A percentile compares a stretch with the other conserved stretches of the same genome.
Conservation (phyloP, 306 rosid species). For the Gastrolobium bilobum region DNA sequence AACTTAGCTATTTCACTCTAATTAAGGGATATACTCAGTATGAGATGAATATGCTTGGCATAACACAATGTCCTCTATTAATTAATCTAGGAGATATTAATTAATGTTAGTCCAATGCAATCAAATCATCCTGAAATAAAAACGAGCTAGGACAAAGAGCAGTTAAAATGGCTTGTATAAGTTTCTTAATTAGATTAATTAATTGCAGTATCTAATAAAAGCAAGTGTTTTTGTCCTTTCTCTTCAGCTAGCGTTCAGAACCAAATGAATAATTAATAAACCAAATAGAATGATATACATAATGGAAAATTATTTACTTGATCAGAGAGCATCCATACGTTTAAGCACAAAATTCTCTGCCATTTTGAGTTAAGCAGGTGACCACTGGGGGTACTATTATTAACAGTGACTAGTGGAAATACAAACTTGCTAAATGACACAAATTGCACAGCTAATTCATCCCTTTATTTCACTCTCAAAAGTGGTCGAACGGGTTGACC, state of each 20-base stretch:
- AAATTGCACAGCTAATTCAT: neutral
- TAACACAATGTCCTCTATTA: neutral
- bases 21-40: too few relatives aligned
- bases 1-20: too few relatives aligned
- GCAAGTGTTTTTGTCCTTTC: slow-evolving; percentile 36
- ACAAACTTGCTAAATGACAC: slow-evolving; percentile 29
- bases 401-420: slow-evolving; percentile 36
- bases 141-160: neutral
- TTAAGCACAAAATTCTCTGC: slow-evolving; percentile 36
- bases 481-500: slow-evolving; percentile 45
- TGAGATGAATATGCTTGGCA: neutral
- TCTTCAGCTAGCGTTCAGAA: slow-evolving; percentile 37
- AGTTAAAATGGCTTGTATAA: slow-evolving; percentile 12
- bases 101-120: neutral
- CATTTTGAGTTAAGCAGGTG: slow-evolving; percentile 36
- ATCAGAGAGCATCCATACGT: slow-evolving; percentile 41
- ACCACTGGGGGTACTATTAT: neutral
- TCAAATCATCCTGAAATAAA: slow-evolving; percentile 31
- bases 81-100: neutral
- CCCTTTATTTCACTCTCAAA: slow-evolving; percentile 11
- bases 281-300: slow-evolving; percentile 16
- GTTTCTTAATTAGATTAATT: slow-evolving; percentile 12
- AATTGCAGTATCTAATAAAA: slow-evolving; percentile 13
- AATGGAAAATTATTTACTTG: neutral
- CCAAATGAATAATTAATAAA: slow-evolving; percentile 18